A percentile compares a stretch with the other conserved stretches of the same genome.
These are phyloP conservation scores for Prototheca cutis DNA, from an alignment of 163 green algal genomes.

Conservation along the genomic window DNA sequence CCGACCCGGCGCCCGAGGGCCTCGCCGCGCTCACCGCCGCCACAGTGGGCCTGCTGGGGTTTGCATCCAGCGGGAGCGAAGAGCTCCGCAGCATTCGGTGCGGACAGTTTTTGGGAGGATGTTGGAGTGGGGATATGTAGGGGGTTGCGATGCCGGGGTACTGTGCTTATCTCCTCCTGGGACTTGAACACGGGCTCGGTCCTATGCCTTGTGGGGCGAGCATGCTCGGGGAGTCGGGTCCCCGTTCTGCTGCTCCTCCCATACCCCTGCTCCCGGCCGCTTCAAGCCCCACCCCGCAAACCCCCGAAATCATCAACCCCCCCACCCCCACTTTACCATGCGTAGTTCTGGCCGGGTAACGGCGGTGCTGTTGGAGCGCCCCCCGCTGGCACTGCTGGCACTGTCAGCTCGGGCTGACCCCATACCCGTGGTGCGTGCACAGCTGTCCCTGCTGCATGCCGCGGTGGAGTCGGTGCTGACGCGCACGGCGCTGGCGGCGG, in stretches of 20 bases:
- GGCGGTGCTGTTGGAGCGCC: slow-evolving; percentile 48
- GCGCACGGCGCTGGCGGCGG: slow-evolving; percentile 29
- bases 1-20: slow-evolving; percentile 46
- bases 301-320: no score
- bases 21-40: slow-evolving; percentile 50
- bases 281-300: no score
- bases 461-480: slow-evolving; percentile 53
- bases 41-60: slow-evolving; percentile 59
- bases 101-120: not conserved
- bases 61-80: slow-evolving; percentile 36
- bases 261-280: no score
- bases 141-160: no score
- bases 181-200: no score
- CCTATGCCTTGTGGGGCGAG: no score
- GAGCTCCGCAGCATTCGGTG: slow-evolving; percentile 7
- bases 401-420: slow-evolving; percentile 50
- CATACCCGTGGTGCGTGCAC: slow-evolving; percentile 35
- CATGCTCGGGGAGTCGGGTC: no score
- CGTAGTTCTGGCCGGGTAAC: slow-evolving; percentile 21
- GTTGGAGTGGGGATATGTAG: not conserved
- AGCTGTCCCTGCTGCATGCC: slow-evolving; percentile 50
- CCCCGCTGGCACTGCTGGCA: slow-evolving; percentile 56
- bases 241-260: no score
- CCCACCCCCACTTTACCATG: not conserved
- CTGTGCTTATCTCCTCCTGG: no score